Conservation (phyloP, 129 eudicot species). For the Pittosporum tobira region DNA sequence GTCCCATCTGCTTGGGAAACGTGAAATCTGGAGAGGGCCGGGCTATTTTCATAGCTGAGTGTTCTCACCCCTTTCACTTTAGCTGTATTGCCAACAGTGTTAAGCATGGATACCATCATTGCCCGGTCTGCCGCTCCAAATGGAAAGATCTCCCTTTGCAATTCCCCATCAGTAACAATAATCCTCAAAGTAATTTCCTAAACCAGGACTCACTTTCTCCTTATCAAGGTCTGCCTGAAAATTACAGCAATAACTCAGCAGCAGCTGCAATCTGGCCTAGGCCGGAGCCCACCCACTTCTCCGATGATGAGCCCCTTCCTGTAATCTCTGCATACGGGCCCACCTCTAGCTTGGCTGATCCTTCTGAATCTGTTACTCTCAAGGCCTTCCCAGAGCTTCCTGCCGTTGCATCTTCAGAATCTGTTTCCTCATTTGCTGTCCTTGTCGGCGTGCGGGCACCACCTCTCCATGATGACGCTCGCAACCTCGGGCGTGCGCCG, state of each 20-base stretch:
- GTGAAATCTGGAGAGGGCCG: slow-evolving; percentile 20
- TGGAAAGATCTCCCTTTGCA: slow-evolving; percentile 27
- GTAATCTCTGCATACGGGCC: neutral
- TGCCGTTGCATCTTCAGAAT: slow-evolving; percentile 18
- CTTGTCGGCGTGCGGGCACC: slow-evolving; percentile 28
- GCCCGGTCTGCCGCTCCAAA: slow-evolving; percentile 27
- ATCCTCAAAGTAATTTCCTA: neutral
- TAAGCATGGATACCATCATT: slow-evolving; percentile 8
- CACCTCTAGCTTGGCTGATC: neutral
- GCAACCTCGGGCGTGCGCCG: slow-evolving; percentile 19
- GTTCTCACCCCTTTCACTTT: slow-evolving; percentile 31
- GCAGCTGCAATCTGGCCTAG: neutral
- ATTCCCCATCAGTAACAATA: slow-evolving; percentile 1
- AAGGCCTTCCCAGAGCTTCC: slow-evolving; percentile 25
- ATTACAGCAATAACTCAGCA: neutral
- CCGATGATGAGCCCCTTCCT: slow-evolving; percentile 31
- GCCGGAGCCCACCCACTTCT: neutral
- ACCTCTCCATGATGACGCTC: slow-evolving; percentile 3
- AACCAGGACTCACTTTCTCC: neutral
- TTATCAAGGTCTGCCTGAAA: neutral
- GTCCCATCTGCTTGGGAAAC: slow-evolving; percentile 18
- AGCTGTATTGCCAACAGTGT: slow-evolving; percentile 18
- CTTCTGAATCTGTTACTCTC: slow-evolving; percentile 11
- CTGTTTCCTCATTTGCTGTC: slow-evolving; percentile 14
- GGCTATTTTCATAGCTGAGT: slow-evolving; percentile 32